Base-by-base conservation (phyloP, 2,329 filamentous ascomycete species). In the Stachybotrys echinatus region DNA sequence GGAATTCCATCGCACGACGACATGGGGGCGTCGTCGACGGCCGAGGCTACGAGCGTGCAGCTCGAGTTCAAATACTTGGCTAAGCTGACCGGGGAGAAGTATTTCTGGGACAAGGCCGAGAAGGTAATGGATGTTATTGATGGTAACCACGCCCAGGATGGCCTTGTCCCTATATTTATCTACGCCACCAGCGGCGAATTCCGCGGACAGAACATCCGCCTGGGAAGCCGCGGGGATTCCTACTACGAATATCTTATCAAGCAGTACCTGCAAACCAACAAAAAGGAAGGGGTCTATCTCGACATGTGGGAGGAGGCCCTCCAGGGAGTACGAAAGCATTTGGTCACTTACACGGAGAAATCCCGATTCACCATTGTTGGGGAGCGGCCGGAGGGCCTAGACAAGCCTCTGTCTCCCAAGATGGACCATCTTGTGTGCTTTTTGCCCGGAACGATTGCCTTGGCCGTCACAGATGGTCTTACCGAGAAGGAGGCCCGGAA, bases 201-300 rank as follows among this genome's bases (percentile, higher is more conserved):
- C 70, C 80, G 83, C 47, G 90, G 89, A 19, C 71, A 83, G 19
- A 95, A 96, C 63, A 92, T 99, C 61, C 88, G 94, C 18, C 78
- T 97, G 20, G 94, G 94, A 38, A 96, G 90, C 65, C 83, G 94
- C 53, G 94, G 94, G 43, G 94, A 99, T 73, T 96, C 92, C 45
- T 99, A 97, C 72, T 99, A 99, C 71, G 90, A 99, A 71, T 99
- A 99, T 67, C 82, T 99, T 47, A 95, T 97, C 75, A 99, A 99
- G 73, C 94, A 99, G 67, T 97, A 95, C 65, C 77, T 96, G 19
- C 94, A 99, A 69, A 99, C 94, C 12, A 89, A 88, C 50, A 84
- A 88, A 65, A 78, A 92, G 62, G 92, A 99, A 66, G 77, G 84
- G 0, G 72, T 97, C 17, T 99, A 99, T 68, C 77, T 85, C 56